Evolutionary conservation across 2,329 filamentous ascomycete species (phyloP).

Genomic region (Cordyceps javanica): DNA sequence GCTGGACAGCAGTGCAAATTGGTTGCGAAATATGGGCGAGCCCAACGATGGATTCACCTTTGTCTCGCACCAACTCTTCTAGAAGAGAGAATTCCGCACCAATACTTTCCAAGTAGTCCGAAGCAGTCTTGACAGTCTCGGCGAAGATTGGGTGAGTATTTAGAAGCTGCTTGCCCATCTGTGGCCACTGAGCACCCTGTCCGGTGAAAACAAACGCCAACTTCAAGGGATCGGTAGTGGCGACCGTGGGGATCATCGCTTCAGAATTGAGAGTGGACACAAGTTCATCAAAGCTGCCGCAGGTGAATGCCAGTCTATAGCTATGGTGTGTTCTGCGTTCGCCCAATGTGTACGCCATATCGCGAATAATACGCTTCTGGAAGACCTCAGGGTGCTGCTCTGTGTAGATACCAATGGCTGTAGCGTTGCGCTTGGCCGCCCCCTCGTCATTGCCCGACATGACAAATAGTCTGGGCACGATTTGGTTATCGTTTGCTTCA

Average conservation of each 20-base stretch:
- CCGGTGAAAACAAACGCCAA: slow-evolving; percentile 33
- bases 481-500: slow-evolving; percentile 10
- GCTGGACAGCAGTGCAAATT: slow-evolving; percentile 40
- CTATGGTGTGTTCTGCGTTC: slow-evolving; percentile 38
- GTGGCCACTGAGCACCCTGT: slow-evolving; percentile 33
- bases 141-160: slow-evolving; percentile 29
- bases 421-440: slow-evolving; percentile 25
- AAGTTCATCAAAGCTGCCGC: slow-evolving; percentile 39
- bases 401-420: slow-evolving; percentile 31
- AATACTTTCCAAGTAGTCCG: slow-evolving; percentile 27
- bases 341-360: slow-evolving; percentile 43
- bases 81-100: slow-evolving; percentile 31
- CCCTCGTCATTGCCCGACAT: slow-evolving; percentile 33
- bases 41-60: slow-evolving; percentile 27
- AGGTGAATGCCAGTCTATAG: slow-evolving; percentile 38
- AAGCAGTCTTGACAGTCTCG: slow-evolving; percentile 25
- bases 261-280: slow-evolving; percentile 9
- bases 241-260: slow-evolving; percentile 13
- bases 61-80: slow-evolving; percentile 31
- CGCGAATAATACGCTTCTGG: slow-evolving; percentile 36
- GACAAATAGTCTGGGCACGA: slow-evolving; percentile 34
- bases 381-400: slow-evolving; percentile 38
- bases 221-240: slow-evolving; percentile 17
- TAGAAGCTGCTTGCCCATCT: slow-evolving; percentile 33
- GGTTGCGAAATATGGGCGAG: slow-evolving; percentile 39